Evolutionary conservation across 1,284 basidiomycete species (phyloP).

Genomic region (Takashimella koratensis): DNA sequence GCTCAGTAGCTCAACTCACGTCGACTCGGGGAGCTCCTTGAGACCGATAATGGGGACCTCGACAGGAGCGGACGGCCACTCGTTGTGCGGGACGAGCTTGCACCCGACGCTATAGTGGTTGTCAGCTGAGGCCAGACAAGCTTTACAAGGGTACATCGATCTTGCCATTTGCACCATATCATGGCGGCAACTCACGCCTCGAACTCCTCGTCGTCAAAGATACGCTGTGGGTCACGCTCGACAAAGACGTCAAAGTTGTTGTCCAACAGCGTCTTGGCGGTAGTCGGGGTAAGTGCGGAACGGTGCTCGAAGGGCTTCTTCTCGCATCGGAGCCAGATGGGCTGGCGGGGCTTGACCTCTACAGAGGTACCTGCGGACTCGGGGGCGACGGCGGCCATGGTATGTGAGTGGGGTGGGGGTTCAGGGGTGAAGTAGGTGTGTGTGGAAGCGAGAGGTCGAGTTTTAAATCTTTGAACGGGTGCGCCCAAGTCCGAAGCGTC

Average conservation of each 20-base stretch:
- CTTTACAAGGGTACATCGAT: not conserved
- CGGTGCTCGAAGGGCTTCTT: constrained; percentile 92
- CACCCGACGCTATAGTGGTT: constrained; percentile 68
- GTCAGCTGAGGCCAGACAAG: not conserved
- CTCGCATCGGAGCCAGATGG: constrained; percentile 88
- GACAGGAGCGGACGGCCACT: constrained; percentile 74
- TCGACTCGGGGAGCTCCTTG: constrained; percentile 86
- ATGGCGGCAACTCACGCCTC: constrained; percentile 65
- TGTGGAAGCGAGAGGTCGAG: not conserved
- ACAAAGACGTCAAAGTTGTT: constrained; percentile 88
- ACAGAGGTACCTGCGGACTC: constrained; percentile 27
- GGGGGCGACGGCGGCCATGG: constrained; percentile 17
- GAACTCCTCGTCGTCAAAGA: constrained; percentile 92
- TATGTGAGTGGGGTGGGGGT: not conserved
- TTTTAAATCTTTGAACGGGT: constrained; percentile 5
- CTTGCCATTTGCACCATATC: too few species aligned
- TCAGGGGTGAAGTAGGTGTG: not conserved
- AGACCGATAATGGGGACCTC: constrained; percentile 86
- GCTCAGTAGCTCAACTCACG: constrained; percentile 37
- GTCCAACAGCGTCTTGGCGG: constrained; percentile 84
- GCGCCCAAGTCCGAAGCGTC: too few species aligned
- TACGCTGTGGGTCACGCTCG: constrained; percentile 89
- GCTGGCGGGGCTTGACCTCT: constrained; percentile 40
- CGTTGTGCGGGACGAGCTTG: constrained; percentile 80
- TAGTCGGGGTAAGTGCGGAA: constrained; percentile 88